Base-by-base conservation (phyloP, 257 asterid genomes). In the Ocimum tenuiflorum region DNA sequence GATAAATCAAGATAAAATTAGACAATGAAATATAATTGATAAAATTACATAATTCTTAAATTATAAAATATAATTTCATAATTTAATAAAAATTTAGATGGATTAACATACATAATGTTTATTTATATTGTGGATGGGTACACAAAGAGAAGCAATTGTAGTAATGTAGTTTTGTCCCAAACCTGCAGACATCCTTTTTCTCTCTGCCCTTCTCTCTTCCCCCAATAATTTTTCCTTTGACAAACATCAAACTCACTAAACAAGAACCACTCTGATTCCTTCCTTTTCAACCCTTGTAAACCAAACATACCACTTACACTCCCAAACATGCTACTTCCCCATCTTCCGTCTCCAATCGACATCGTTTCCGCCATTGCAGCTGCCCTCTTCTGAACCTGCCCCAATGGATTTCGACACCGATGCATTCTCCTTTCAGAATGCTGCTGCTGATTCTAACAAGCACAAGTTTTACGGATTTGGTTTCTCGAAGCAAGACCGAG, bases 391-490 rank as follows among this genome's bases (percentile, higher is more conserved):
- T 38, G 2, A 8, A 9, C 13, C 45, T 38, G 9, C 45, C n/a
- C n/a, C n/a, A n/a, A 38, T 38, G 77, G 82, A 82, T n/a, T 73
- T 86, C 61, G 97, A 86, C 47, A 70, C 62, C 20, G 20, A 19
- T 42, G 43, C 47, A 15, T 36, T 60, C 54, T 31, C 36, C 39
- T 39, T 46, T 56, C 23, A 69, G 17, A 45, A 54, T 60, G 77
- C 56, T 3, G 77, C 56, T 3, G 51, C 58, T 8, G 63, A 47
- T 12, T 55, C 67, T 5, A 59, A 11, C 19, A 78, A 70, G 75
- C 85, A 73, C 11, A 86, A 82, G 68, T 67, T 75, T 76, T 71
- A 61, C 68, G 95, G 96, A 78, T 88, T 95, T 76, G 83, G 78
- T 7, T 75, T 77, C 56, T 39, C 62, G 33, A 91, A 84, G 82